Evolutionary conservation across 2,329 filamentous ascomycete genomes (phyloP).

Genomic region (Neocucurbitaria cava): DNA sequence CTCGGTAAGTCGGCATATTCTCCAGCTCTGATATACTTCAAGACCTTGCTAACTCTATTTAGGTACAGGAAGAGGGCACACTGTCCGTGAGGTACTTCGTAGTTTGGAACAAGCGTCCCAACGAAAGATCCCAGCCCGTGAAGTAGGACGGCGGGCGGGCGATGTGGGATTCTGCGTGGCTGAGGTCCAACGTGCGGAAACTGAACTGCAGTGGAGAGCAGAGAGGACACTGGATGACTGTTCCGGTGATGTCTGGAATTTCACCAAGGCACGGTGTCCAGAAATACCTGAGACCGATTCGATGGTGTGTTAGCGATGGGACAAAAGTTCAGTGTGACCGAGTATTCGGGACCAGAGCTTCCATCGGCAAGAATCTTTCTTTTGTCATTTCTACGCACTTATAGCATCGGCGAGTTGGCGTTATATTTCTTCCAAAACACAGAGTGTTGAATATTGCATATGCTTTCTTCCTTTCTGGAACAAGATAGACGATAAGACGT

Average conservation of each 20-base stretch:
- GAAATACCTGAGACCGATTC: neutral
- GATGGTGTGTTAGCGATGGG: slow-evolving; percentile 20
- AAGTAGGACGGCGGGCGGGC: slow-evolving; percentile 49
- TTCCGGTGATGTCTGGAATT: slow-evolving; percentile 50
- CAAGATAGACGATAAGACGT: slow-evolving; percentile 1
- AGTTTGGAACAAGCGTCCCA: slow-evolving; percentile 48
- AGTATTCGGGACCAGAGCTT: neutral
- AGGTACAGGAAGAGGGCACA: slow-evolving; percentile 53
- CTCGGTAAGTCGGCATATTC: slow-evolving; percentile 34
- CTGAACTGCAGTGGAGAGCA: slow-evolving; percentile 49
- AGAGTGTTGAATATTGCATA: neutral
- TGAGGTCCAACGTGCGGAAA: slow-evolving; percentile 47
- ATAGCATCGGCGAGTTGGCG: slow-evolving; percentile 13
- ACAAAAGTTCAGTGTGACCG: neutral
- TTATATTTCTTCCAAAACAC: neutral
- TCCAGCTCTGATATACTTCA: neutral
- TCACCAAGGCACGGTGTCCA: slow-evolving; percentile 38
- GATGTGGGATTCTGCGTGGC: slow-evolving; percentile 53
- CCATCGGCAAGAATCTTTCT: neutral
- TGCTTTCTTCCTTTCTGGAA: neutral
- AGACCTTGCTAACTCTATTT: slow-evolving; percentile 12
- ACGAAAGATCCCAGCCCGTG: slow-evolving; percentile 44
- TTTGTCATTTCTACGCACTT: neutral
- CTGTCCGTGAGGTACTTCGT: slow-evolving; percentile 52
- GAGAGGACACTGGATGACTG: slow-evolving; percentile 48